A percentile compares a stretch with the other conserved stretches of the same genome.
phyloP scores from a whole-genome alignment of 306 rosid species.

The Pyrus pyrifolia region DNA sequence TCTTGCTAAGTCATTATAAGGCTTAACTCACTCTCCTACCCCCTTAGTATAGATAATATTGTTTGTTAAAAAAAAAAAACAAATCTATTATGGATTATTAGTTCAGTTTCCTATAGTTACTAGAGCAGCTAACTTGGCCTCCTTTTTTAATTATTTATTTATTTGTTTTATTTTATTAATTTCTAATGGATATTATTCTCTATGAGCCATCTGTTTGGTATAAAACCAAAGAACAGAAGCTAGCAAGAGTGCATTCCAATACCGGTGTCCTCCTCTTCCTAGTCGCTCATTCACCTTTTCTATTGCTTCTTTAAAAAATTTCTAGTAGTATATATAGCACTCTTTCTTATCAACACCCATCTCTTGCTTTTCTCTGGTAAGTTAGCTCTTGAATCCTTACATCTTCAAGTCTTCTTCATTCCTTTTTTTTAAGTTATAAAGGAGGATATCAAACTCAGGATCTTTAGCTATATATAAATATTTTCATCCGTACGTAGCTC shows the following conservation, averaged over 20 bases:
- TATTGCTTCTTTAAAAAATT: background rate
- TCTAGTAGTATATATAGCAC: background rate
- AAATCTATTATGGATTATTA: background rate
- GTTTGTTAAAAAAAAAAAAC: no score
- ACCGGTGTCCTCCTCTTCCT: background rate
- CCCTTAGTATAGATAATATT: no score
- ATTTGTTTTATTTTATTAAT: background rate
- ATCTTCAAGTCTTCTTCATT: background rate
- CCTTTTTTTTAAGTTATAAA: background rate
- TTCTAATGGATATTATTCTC: background rate
- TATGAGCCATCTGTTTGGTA: constrained; percentile 1
- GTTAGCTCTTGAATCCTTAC: background rate
- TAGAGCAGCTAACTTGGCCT: background rate
- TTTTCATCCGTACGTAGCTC: background rate
- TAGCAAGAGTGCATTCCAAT: background rate
- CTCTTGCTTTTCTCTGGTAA: background rate
- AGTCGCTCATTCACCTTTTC: background rate
- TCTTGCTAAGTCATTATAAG: no score
- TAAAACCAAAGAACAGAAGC: background rate
- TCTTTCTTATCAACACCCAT: background rate
- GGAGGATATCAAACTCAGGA: background rate
- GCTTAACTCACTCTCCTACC: no score
- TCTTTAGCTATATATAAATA: background rate
- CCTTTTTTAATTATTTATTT: background rate
- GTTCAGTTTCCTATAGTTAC: constrained; percentile 17